A percentile compares a stretch with the other conserved stretches of the same genome.
phyloP scores from a whole-genome alignment of 1,284 basidiomycete genomes.

The Malassezia caprae region DNA sequence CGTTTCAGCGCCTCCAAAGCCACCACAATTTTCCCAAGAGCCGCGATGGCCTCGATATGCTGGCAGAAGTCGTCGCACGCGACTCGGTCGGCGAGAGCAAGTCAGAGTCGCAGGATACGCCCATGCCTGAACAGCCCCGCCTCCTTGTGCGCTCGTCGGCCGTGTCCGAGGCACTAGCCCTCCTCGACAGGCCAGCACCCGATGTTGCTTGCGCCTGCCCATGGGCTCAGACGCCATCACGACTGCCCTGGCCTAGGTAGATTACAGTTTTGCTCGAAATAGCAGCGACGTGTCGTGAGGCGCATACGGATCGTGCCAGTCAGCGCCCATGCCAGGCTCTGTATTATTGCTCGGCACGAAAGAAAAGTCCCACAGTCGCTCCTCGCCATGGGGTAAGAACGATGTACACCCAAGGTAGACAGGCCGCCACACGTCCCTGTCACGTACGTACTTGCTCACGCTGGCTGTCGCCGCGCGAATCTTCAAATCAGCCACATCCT shows the following conservation, averaged over 20 bases:
- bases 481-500: conserved; percentile 44
- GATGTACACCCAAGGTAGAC: conserved; percentile 31
- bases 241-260: conserved; percentile 13
- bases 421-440: conserved; percentile 19
- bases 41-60: conserved; percentile 37
- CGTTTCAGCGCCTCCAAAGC: conserved; percentile 37
- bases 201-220: conserved; percentile 10
- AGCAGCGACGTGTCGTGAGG: conserved; percentile 2
- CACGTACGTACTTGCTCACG: conserved; percentile 30
- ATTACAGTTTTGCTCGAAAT: conserved; percentile 1
- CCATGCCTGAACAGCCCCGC: not conserved
- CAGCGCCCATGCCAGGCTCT: conserved; percentile 31
- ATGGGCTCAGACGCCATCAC: conserved; percentile 7
- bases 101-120: not conserved
- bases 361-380: conserved; percentile 62
- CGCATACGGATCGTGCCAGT: conserved; percentile 25
- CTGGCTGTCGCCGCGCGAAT: conserved; percentile 37
- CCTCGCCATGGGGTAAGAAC: conserved; percentile 53
- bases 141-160: conserved; percentile 9
- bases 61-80: conserved; percentile 40
- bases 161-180: conserved; percentile 10
- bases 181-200: conserved; percentile 5
- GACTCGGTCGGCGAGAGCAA: not conserved
- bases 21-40: conserved; percentile 38
- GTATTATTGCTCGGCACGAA: conserved; percentile 29